A percentile compares a stretch with the other conserved stretches of the same genome.
Conservation (phyloP, 2,329 filamentous ascomycete species). For the Pseudocercospora eumusae region DNA sequence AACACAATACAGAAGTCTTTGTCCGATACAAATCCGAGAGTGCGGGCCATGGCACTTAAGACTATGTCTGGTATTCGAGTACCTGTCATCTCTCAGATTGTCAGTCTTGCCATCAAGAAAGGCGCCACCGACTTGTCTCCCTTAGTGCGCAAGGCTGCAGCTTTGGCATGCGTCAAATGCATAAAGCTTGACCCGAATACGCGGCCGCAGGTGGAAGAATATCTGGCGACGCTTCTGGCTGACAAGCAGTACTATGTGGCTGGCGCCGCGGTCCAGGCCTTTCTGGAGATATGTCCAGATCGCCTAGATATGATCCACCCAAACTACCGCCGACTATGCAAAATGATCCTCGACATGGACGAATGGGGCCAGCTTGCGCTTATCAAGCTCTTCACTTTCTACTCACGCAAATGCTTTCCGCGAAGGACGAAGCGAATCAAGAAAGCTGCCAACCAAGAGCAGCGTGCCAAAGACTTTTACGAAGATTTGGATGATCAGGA, state of each 20-base stretch:
- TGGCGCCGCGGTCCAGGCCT: slow-evolving; percentile 86
- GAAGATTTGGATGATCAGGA: slow-evolving; percentile 60
- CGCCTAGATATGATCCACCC: slow-evolving; percentile 85
- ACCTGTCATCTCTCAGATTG: slow-evolving; percentile 96
- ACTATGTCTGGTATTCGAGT: slow-evolving; percentile 98
- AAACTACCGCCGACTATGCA: slow-evolving; percentile 81
- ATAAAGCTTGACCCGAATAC: slow-evolving; percentile 86
- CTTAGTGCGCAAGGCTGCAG: slow-evolving; percentile 87
- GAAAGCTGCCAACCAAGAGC: slow-evolving; percentile 49
- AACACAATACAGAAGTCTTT: slow-evolving; percentile 99
- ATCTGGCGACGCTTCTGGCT: slow-evolving; percentile 73
- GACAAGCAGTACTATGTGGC: slow-evolving; percentile 98
- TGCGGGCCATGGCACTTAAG: slow-evolving; percentile 86
- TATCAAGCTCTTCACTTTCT: slow-evolving; percentile 76
- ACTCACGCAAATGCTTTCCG: slow-evolving; percentile 86
- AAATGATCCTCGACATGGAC: slow-evolving; percentile 96
- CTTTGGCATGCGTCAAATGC: slow-evolving; percentile 92
- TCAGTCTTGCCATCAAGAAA: slow-evolving; percentile 92
- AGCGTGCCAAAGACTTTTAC: slow-evolving; percentile 68
- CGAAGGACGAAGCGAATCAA: slow-evolving; percentile 61
- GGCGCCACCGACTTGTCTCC: slow-evolving; percentile 93
- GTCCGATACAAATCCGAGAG: slow-evolving; percentile 85
- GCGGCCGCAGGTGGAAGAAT: slow-evolving; percentile 79
- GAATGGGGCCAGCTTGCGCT: slow-evolving; percentile 94
- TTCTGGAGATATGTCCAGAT: slow-evolving; percentile 85